Conservation (phyloP, 208 protist species). For the Leishmania martiniquensis region DNA sequence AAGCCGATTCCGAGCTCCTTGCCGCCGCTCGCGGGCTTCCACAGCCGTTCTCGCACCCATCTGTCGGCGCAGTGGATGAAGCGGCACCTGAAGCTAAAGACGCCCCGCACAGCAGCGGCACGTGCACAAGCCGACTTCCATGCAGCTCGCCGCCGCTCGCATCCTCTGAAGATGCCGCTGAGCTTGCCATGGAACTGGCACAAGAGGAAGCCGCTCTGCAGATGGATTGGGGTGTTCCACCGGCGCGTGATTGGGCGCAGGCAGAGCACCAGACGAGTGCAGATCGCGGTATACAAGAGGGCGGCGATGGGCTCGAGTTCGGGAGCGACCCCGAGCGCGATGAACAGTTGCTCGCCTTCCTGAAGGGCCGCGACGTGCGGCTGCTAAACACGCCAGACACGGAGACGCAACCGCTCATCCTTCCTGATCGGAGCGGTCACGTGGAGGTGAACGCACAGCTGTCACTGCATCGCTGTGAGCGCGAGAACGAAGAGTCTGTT, state of each 20-base stretch:
- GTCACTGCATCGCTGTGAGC: neutral
- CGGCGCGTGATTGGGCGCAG: neutral
- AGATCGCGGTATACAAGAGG: neutral
- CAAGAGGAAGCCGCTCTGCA: constrained; percentile 6
- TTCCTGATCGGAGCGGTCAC: constrained; percentile 29
- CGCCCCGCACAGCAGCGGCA: neutral
- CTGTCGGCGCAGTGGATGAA: neutral
- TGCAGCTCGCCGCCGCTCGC: neutral
- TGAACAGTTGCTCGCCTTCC: constrained; percentile 1
- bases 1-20: constrained; percentile 10
- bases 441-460: neutral
- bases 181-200: constrained; percentile 16
- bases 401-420: constrained; percentile 13
- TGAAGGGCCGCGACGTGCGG: constrained; percentile 11
- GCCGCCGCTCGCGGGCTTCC: constrained; percentile 6
- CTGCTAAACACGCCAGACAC: constrained; percentile 23
- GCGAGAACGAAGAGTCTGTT: neutral
- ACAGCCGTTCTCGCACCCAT: neutral
- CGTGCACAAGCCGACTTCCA: too few relatives aligned
- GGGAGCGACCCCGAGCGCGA: constrained; percentile 26
- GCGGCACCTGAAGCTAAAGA: neutral
- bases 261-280: neutral
- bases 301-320: constrained; percentile 7
- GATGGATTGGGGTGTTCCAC: neutral
- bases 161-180: constrained; percentile 8